Evolutionary conservation across 2,329 filamentous ascomycete species (phyloP), one percentile per base, ranked within the genome.

Genomic region (Colletotrichum tropicale): DNA sequence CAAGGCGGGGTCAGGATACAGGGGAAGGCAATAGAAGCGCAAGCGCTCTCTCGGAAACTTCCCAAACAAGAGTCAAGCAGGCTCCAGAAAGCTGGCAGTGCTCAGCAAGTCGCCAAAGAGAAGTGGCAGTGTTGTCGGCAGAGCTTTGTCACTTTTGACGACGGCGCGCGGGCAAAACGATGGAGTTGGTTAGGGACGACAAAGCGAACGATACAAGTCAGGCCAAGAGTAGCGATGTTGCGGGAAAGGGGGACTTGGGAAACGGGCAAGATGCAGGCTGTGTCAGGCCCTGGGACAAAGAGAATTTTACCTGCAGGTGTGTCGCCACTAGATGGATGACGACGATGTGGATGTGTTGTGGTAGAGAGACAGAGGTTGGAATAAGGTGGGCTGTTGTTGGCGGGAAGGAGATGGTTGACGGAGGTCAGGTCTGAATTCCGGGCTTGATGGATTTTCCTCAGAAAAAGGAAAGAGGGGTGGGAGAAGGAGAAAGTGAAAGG

Each of bases 401-500:
- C 9, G 52, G 66, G 52, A 52, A 68, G 66, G 69, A 62, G 69
- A 15, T 43, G 38, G 64, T 65, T 75, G 73, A 65, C 43, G 67
- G 70, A 73, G 64, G 73, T 68, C 70, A 68, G 48, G 70, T 68
- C 56, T 55, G 69, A 21, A 55, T 61, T 30, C 61, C 43, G 48
- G 71, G 43, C 58, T 73, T 60, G 69, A 76, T 69, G 71, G 70
- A 74, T 73, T 62, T 48, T 36, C 24, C 43, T 52, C 70, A 61
- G 32, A 75, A 69, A 75, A 76, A 62, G 74, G 60, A 76, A 74
- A 43, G 60, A 70, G 74, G 71, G 71, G 71, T 58, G 67, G 24
- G 64, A 71, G 60, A 60, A 66, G 36, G 56, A 66, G 65, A 64
- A 73, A 30, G 48, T 60, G 71, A 76, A 56, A 75, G 70, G 74